phyloP scores from a whole-genome alignment of 768 basidiomycete species.

The Kwoniella dendrophila region DNA sequence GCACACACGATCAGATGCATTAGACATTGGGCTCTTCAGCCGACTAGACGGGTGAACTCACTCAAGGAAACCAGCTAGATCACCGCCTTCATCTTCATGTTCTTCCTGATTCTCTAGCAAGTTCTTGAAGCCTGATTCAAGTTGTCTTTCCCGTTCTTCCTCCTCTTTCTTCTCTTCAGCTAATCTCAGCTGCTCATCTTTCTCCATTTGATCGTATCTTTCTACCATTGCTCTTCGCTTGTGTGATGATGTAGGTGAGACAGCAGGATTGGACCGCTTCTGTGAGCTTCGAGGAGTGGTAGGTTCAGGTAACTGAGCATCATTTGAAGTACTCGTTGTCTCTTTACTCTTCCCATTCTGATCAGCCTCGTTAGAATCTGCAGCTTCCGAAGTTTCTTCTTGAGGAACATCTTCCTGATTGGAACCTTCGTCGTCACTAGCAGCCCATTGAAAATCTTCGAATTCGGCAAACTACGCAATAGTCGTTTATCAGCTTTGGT shows the following conservation, averaged over 20 bases:
- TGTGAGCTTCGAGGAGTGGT: slow-evolving; percentile 9
- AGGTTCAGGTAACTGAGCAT: neutral
- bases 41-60: slow-evolving; percentile 14
- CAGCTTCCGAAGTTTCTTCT: neutral
- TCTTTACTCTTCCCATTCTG: no score
- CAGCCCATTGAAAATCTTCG: slow-evolving; percentile 18
- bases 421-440: slow-evolving; percentile 4
- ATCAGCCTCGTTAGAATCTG: no score
- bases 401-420: neutral
- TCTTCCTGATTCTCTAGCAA: slow-evolving; percentile 1
- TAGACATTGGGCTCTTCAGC: no score
- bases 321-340: neutral
- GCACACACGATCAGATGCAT: no score
- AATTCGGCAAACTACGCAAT: slow-evolving; percentile 7
- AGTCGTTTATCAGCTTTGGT: neutral
- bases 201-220: slow-evolving; percentile 3
- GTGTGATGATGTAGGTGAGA: neutral
- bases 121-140: neutral
- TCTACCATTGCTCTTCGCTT: neutral
- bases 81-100: slow-evolving; percentile 6
- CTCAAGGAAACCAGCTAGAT: slow-evolving; percentile 13
- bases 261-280: slow-evolving; percentile 6
- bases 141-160: slow-evolving; percentile 4
- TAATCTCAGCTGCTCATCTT: neutral
- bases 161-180: slow-evolving; percentile 7